phyloP scores from a whole-genome alignment of 1,139 yeast genomes.

The Pneumocystis wakefieldiae region DNA sequence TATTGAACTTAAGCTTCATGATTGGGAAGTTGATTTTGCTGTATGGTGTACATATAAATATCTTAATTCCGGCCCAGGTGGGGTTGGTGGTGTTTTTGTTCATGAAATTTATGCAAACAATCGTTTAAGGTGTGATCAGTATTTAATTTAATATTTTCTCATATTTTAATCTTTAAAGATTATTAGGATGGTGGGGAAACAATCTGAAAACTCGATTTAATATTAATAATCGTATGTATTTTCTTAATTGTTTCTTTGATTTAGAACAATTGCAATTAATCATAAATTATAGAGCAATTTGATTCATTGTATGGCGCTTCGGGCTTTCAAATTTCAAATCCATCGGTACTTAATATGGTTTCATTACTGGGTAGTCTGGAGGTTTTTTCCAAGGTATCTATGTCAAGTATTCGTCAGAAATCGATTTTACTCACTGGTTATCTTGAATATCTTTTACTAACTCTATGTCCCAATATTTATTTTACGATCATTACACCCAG shows the following conservation, averaged over 20 bases:
- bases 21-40: conserved; percentile 87
- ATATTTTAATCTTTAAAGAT: conserved; percentile 39
- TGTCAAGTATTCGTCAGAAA: conserved; percentile 39
- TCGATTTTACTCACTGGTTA: conserved; percentile 45
- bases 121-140: conserved; percentile 10
- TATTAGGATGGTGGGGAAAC: conserved; percentile 98
- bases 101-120: conserved; percentile 35
- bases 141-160: conserved; percentile 18
- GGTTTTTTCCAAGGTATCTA: conserved; percentile 44
- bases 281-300: conserved; percentile 27
- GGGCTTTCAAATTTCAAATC: conserved; percentile 85
- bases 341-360: conserved; percentile 71
- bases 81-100: conserved; percentile 69
- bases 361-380: conserved; percentile 53
- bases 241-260: not conserved
- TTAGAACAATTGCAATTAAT: not conserved
- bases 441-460: conserved; percentile 34
- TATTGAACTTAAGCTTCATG: conserved; percentile 58
- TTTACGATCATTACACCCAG: conserved; percentile 65
- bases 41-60: conserved; percentile 91
- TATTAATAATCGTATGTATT: conserved; percentile 42
- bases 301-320: conserved; percentile 72
- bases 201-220: conserved; percentile 51
- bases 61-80: conserved; percentile 85
- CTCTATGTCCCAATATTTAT: conserved; percentile 20